phyloP scores from a whole-genome alignment of 202 grass and related monocot species.

The Digitaria exilis region DNA sequence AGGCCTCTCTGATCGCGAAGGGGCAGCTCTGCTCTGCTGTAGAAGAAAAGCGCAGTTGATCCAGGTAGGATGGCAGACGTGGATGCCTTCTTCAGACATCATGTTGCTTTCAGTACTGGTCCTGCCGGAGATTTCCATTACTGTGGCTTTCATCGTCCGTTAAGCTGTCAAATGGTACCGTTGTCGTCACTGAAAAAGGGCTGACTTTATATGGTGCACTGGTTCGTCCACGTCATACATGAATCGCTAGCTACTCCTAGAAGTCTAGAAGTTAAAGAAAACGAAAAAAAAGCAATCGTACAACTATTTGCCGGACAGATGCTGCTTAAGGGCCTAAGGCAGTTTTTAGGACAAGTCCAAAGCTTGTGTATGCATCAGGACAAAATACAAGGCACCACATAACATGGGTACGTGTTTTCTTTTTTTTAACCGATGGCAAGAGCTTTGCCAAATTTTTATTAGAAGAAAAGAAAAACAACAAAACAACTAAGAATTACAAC shows the following conservation, averaged over 20 bases:
- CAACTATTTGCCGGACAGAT: background rate
- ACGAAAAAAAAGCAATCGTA: background rate
- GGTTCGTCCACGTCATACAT: background rate
- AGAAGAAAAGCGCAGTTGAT: background rate
- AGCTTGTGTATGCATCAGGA: background rate
- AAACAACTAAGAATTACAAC: no score
- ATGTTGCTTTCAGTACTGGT: background rate
- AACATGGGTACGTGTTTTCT: no score
- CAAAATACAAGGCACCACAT: no score
- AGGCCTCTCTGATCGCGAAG: slow-evolving; percentile 25
- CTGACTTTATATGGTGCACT: background rate
- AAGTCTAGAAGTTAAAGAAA: no score
- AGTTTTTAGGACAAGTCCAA: background rate
- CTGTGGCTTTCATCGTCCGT: background rate
- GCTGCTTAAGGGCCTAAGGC: background rate
- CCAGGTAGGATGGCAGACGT: background rate
- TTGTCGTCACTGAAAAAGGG: background rate
- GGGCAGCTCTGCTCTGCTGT: background rate
- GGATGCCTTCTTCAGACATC: slow-evolving; percentile 8
- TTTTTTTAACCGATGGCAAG: no score
- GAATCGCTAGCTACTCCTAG: no score
- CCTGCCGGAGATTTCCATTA: background rate
- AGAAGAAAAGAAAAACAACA: no score
- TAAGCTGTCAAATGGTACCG: background rate
- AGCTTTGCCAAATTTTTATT: no score